Conservation (phyloP, 768 basidiomycete genomes). For the Crucibulum laeve region DNA sequence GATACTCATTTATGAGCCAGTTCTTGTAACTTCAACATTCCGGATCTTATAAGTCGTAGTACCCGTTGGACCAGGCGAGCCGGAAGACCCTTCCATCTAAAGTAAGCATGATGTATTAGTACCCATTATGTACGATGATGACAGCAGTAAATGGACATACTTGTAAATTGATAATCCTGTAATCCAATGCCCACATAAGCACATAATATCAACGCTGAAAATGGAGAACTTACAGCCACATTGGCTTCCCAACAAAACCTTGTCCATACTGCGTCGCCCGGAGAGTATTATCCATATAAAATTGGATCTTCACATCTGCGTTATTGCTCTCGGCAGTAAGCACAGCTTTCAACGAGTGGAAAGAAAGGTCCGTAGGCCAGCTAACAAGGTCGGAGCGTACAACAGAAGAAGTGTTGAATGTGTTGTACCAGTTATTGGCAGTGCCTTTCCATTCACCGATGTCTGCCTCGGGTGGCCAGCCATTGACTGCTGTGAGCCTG, state of each 20-base stretch:
- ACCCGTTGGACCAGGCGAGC: slow-evolving; percentile 35
- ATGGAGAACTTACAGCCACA: slow-evolving; percentile 33
- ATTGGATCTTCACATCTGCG: slow-evolving; percentile 33
- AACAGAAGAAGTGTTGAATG: slow-evolving; percentile 39
- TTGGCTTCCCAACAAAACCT: slow-evolving; percentile 33
- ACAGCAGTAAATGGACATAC: slow-evolving; percentile 10
- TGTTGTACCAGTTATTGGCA: slow-evolving; percentile 38
- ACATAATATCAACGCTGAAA: not conserved
- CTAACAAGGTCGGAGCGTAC: slow-evolving; percentile 33
- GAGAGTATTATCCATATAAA: slow-evolving; percentile 34
- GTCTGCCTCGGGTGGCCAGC: slow-evolving; percentile 40
- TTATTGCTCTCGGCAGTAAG: slow-evolving; percentile 32
- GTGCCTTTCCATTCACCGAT: slow-evolving; percentile 46
- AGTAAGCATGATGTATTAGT: not conserved
- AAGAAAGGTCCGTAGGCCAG: slow-evolving; percentile 39
- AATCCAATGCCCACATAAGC: not conserved
- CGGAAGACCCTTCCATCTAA: slow-evolving; percentile 44
- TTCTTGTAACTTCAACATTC: slow-evolving; percentile 33
- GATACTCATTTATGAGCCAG: slow-evolving; percentile 20
- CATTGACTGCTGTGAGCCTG: slow-evolving; percentile 34
- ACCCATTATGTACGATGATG: not conserved
- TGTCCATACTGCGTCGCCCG: slow-evolving; percentile 32
- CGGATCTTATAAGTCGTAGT: slow-evolving; percentile 37
- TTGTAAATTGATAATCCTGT: slow-evolving; percentile 39
- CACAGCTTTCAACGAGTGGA: slow-evolving; percentile 37